A percentile compares a stretch with the other conserved stretches of the same genome.
Conservation (phyloP, 805 yeast species). For the Candida sanyiensis region DNA sequence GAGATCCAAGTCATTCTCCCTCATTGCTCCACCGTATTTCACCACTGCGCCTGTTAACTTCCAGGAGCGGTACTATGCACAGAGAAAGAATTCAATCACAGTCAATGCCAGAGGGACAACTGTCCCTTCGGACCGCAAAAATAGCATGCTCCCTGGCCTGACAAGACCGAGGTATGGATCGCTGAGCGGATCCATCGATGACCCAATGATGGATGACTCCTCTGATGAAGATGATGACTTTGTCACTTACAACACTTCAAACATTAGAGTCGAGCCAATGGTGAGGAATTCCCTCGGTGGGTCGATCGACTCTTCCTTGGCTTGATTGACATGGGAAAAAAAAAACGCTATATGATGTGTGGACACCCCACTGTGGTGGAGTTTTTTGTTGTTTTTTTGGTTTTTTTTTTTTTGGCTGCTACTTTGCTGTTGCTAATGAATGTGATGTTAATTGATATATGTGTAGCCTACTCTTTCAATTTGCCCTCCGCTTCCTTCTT, state of each 20-base stretch:
- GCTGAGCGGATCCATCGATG: conserved; percentile 9
- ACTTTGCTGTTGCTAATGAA: conserved; percentile 2
- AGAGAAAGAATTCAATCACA: conserved; percentile 14
- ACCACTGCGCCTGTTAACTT: conserved; percentile 12
- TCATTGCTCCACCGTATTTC: conserved; percentile 11
- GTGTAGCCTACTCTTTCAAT: neutral
- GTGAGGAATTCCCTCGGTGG: conserved; percentile 4
- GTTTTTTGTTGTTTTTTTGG: too few relatives aligned
- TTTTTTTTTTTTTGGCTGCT: too few relatives aligned
- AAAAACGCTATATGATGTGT: too few relatives aligned
- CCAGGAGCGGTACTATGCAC: conserved; percentile 13
- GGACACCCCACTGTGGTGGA: too few relatives aligned
- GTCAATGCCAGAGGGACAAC: neutral
- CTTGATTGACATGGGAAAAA: neutral
- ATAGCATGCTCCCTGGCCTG: conserved; percentile 4
- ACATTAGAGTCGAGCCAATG: conserved; percentile 15
- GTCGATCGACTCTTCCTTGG: neutral
- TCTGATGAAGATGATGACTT: conserved; percentile 10
- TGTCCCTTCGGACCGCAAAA: conserved; percentile 8
- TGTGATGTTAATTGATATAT: neutral
- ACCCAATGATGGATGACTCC: conserved; percentile 7
- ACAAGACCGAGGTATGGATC: conserved; percentile 16
- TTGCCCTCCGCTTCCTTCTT: conserved; percentile 9
- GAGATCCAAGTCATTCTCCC: conserved; percentile 16
- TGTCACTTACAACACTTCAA: conserved; percentile 13